Conservation (phyloP, 345 rosid species). For the Populus euphratica region DNA sequence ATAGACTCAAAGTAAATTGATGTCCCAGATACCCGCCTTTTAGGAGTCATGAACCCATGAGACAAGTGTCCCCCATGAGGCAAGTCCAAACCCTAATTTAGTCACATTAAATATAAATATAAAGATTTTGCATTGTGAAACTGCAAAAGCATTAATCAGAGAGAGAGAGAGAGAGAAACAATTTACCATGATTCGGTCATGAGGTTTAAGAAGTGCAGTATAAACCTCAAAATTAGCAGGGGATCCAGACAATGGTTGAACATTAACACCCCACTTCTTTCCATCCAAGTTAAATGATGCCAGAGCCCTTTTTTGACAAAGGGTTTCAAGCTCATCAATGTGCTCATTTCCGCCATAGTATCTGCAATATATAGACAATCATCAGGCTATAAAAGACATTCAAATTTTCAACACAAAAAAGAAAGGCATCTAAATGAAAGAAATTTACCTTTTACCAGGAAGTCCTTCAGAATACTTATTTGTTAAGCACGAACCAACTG, state of each 20-base stretch:
- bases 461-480: constrained; percentile 94
- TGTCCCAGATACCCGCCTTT: constrained; percentile 88
- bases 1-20: constrained; percentile 91
- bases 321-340: constrained; percentile 84
- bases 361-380: constrained; percentile 29
- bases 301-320: constrained; percentile 82
- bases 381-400: not conserved
- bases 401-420: constrained; percentile 4
- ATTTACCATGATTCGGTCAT: constrained; percentile 79
- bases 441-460: constrained; percentile 79
- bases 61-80: constrained; percentile 95
- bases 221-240: constrained; percentile 97
- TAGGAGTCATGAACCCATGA: constrained; percentile 95
- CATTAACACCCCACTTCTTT: constrained; percentile 87
- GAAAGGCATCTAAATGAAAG: not conserved
- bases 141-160: not conserved
- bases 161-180: not conserved
- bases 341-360: constrained; percentile 93
- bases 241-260: constrained; percentile 92
- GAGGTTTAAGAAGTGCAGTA: constrained; percentile 83
- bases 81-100: constrained; percentile 71
- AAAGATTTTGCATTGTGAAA: constrained; percentile 10
- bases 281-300: constrained; percentile 72
- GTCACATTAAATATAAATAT: constrained; percentile 1
- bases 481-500: constrained; percentile 90